phyloP scores from a whole-genome alignment of 495 filamentous ascomycete genomes.

The Lasiosphaeria miniovina region DNA sequence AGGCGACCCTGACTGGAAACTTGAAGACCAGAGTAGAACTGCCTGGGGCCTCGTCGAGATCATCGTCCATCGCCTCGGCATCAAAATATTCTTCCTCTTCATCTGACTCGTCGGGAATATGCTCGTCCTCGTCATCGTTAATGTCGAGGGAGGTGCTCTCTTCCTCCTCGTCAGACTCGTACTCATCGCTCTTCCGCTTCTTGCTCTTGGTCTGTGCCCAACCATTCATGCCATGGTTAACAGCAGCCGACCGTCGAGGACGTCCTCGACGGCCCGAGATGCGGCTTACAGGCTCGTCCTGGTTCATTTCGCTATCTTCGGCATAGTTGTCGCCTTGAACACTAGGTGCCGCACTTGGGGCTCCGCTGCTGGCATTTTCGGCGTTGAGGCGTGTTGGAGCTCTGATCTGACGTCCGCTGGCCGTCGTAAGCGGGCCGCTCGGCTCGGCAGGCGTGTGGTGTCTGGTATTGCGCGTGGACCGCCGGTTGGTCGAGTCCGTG shows the following conservation, averaged over 20 bases:
- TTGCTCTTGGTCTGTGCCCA: constrained; percentile 45
- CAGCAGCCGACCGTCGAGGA: constrained; percentile 40
- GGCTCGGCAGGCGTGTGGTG: constrained; percentile 67
- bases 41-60: constrained; percentile 12
- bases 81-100: constrained; percentile 55
- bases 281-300: constrained; percentile 27
- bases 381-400: constrained; percentile 76
- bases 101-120: constrained; percentile 46
- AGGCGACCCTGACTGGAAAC: constrained; percentile 43
- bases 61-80: not conserved
- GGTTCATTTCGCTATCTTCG: constrained; percentile 25
- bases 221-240: constrained; percentile 42
- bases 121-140: constrained; percentile 56
- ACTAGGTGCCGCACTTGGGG: constrained; percentile 33
- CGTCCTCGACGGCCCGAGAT: constrained; percentile 24
- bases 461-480: constrained; percentile 73
- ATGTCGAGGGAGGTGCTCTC: constrained; percentile 54
- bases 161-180: constrained; percentile 71
- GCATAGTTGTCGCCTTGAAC: constrained; percentile 31
- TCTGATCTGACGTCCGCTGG: constrained; percentile 84
- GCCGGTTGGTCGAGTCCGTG: constrained; percentile 67
- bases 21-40: constrained; percentile 62
- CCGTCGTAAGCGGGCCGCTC: constrained; percentile 75
- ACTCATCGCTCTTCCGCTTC: constrained; percentile 65
- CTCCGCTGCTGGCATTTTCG: constrained; percentile 52